phyloP scores from a whole-genome alignment of 2,329 filamentous ascomycete genomes.

The Alternaria solani region DNA sequence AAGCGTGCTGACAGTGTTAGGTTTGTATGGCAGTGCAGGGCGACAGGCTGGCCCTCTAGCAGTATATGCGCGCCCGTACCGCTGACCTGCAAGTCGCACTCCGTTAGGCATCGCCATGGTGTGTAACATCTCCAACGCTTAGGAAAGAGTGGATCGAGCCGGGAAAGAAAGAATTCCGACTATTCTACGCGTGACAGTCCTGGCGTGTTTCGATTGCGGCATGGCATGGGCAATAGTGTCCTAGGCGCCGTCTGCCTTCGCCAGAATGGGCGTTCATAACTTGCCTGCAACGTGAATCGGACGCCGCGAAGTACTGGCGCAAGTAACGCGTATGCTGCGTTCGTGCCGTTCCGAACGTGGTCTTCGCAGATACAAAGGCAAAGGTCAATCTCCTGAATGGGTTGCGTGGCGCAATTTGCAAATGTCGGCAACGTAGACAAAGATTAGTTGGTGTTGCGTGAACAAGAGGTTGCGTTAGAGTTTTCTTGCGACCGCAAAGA shows the following conservation, averaged over 20 bases:
- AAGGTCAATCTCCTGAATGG: not conserved
- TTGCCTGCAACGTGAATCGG: not conserved
- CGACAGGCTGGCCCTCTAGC: not conserved
- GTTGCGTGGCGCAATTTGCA: not conserved
- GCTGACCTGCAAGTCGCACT: not conserved
- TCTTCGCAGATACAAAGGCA: not conserved
- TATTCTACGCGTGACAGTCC: not conserved
- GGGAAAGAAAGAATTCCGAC: not conserved
- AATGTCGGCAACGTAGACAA: not conserved
- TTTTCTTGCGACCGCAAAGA: not conserved
- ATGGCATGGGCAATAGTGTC: not conserved
- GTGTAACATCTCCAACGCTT: not conserved
- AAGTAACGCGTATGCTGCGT: not conserved
- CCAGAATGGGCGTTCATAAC: not conserved
- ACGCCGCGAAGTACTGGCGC: not conserved
- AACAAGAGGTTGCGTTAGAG: not conserved
- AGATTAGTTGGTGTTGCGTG: not conserved
- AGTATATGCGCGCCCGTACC: not conserved
- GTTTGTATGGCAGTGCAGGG: too few relatives aligned
- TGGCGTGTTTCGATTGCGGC: not conserved
- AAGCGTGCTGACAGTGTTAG: too few relatives aligned
- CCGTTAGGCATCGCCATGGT: not conserved
- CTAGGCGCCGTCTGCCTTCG: not conserved
- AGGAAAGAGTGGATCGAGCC: not conserved
- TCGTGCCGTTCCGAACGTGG: not conserved